Percentiles rank a stretch among this genome's conserved stretches.
Conservation (phyloP, 169 alveolate genomes). For the Prorocentrum cordatum region DNA sequence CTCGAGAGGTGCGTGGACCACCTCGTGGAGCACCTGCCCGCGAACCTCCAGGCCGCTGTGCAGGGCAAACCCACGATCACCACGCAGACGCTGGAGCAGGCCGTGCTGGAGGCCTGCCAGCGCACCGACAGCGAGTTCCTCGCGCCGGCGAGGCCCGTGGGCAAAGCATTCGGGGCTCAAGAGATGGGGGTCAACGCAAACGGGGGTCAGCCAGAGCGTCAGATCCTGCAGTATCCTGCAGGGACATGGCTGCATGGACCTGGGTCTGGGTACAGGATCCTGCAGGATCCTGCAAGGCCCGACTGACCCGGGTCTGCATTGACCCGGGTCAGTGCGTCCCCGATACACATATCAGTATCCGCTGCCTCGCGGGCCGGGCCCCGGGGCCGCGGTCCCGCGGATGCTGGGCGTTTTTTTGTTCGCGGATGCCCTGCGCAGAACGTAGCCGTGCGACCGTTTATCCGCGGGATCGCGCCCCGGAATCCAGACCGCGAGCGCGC, state of each 20-base stretch:
- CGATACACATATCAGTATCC: too few relatives aligned
- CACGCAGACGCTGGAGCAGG: not conserved
- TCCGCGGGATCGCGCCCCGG: too few relatives aligned
- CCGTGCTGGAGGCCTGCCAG: slow-evolving; percentile 50
- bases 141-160: not conserved
- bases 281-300: not conserved
- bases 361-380: too few relatives aligned
- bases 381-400: too few relatives aligned
- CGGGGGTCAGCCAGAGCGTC: not conserved
- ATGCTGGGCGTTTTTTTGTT: too few relatives aligned
- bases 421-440: too few relatives aligned
- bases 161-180: not conserved
- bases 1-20: too few relatives aligned
- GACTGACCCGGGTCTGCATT: too few relatives aligned
- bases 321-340: too few relatives aligned
- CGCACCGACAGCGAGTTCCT: slow-evolving; percentile 24
- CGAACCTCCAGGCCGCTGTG: slow-evolving; percentile 1
- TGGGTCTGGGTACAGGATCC: not conserved
- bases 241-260: not conserved
- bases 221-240: not conserved
- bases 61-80: not conserved
- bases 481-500: not conserved
- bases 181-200: not conserved
- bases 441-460: too few relatives aligned
- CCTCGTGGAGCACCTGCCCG: too few relatives aligned